Percentiles rank a stretch among this genome's conserved stretches.
phyloP scores from a whole-genome alignment of 371 early-diverging fungal genomes.

The Saksenaea vasiformis region DNA sequence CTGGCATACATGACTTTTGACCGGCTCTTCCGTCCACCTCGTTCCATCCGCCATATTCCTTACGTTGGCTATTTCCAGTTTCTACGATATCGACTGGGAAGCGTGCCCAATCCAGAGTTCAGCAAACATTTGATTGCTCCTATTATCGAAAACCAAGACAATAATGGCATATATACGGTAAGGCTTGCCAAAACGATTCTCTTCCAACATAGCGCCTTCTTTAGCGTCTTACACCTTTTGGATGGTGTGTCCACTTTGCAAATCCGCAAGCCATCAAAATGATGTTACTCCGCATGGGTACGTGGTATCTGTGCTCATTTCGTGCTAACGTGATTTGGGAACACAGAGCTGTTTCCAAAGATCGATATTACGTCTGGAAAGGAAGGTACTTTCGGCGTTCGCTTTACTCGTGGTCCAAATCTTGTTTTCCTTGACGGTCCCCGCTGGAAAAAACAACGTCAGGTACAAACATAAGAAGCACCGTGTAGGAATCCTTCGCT shows the following conservation, averaged over 20 bases:
- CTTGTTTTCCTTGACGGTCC: constrained; percentile 15
- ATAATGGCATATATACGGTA: constrained; percentile 9
- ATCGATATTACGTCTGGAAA: not conserved
- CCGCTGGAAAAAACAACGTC: constrained; percentile 10
- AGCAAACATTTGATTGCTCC: not conserved
- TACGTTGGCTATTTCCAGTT: constrained; percentile 7
- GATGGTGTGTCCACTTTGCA: constrained; percentile 15
- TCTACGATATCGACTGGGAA: not conserved
- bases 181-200: not conserved
- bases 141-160: not conserved
- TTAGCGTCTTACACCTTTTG: constrained; percentile 5
- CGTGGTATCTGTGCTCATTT: not conserved
- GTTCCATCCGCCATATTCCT: constrained; percentile 15
- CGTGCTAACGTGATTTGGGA: not conserved
- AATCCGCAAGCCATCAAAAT: constrained; percentile 11
- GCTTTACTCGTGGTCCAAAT: constrained; percentile 15
- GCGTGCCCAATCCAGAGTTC: not conserved
- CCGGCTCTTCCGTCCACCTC: constrained; percentile 12
- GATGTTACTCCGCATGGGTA: constrained; percentile 12
- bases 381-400: constrained; percentile 4
- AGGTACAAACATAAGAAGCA: not conserved
- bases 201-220: not conserved
- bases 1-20: constrained; percentile 3
- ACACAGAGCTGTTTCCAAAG: constrained; percentile 18
- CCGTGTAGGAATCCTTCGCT: not conserved